phyloP scores from a whole-genome alignment of 306 rosid species.

The Medicago truncatula region DNA sequence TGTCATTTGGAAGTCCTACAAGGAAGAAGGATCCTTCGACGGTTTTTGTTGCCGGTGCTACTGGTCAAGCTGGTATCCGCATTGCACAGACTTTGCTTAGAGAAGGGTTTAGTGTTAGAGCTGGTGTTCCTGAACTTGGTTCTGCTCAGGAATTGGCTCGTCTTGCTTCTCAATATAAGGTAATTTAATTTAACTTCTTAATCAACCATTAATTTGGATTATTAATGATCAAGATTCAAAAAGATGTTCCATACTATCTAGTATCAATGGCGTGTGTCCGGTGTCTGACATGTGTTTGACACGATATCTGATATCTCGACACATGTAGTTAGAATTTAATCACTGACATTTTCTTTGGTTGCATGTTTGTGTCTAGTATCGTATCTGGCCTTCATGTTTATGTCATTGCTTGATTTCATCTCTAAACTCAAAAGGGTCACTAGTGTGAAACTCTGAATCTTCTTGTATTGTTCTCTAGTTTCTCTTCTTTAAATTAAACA shows the following conservation, averaged over 20 bases:
- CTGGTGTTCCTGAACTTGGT: slow-evolving; percentile 86
- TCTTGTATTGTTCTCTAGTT: neutral
- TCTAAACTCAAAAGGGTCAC: too few relatives aligned
- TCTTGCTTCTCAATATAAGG: slow-evolving; percentile 85
- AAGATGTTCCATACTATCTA: neutral
- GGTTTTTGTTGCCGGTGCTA: slow-evolving; percentile 89
- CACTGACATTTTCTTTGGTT: too few relatives aligned
- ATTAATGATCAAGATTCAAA: neutral
- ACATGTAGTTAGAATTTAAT: too few relatives aligned
- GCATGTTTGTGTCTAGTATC: too few relatives aligned
- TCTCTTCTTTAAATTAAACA: neutral
- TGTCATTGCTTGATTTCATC: too few relatives aligned
- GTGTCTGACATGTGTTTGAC: neutral
- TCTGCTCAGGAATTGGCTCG: slow-evolving; percentile 94
- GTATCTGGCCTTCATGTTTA: too few relatives aligned
- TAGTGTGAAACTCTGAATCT: too few relatives aligned
- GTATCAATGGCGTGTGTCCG: neutral
- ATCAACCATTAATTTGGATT: neutral
- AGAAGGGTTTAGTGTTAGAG: slow-evolving; percentile 85
- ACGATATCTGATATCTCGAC: too few relatives aligned
- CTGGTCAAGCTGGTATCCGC: slow-evolving; percentile 88
- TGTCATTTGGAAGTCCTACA: slow-evolving; percentile 59
- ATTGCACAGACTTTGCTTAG: slow-evolving; percentile 77
- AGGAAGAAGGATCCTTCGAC: slow-evolving; percentile 81
- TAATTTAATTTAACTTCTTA: slow-evolving; percentile 36